Evolutionary conservation across 2,329 filamentous ascomycete species (phyloP).

Genomic region (Ophiostoma sp.): DNA sequence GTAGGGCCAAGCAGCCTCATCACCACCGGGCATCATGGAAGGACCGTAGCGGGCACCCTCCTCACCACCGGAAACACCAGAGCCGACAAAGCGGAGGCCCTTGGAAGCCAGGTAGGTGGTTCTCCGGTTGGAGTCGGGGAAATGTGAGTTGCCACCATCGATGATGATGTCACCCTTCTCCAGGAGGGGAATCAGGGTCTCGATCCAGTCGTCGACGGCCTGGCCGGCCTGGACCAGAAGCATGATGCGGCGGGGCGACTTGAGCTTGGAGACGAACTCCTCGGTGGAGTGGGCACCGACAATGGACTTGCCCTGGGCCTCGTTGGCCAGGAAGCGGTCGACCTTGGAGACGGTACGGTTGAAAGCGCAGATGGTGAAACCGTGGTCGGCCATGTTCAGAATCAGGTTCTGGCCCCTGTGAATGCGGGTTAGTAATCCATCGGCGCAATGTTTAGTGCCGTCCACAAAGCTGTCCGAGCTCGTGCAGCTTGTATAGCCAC

Average conservation of each 20-base stretch:
- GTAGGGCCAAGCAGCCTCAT: conserved; percentile 94
- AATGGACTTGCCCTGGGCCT: conserved; percentile 92
- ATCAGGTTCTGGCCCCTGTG: conserved; percentile 75
- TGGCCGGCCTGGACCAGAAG: conserved; percentile 97
- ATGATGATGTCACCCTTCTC: conserved; percentile 96
- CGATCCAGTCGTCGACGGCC: conserved; percentile 98
- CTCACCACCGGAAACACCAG: conserved; percentile 97
- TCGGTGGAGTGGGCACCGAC: conserved; percentile 88
- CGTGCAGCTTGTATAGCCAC: background rate
- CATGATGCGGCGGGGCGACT: conserved; percentile 96
- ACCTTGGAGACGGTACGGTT: conserved; percentile 99
- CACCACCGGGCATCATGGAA: conserved; percentile 97
- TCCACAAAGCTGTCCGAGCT: background rate
- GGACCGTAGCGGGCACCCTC: conserved; percentile 97
- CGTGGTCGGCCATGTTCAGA: conserved; percentile 81
- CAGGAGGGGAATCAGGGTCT: conserved; percentile 79
- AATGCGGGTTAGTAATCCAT: conserved; percentile 7
- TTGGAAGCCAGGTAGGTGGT: conserved; percentile 80
- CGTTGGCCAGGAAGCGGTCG: conserved; percentile 84
- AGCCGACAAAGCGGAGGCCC: conserved; percentile 92
- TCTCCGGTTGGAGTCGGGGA: conserved; percentile 96
- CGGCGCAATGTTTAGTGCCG: background rate
- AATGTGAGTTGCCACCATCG: conserved; percentile 98
- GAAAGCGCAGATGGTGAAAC: conserved; percentile 96
- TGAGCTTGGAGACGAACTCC: conserved; percentile 95